Evolutionary conservation across 2,329 filamentous ascomycete species (phyloP).

Genomic region (Leptographium flavum): DNA sequence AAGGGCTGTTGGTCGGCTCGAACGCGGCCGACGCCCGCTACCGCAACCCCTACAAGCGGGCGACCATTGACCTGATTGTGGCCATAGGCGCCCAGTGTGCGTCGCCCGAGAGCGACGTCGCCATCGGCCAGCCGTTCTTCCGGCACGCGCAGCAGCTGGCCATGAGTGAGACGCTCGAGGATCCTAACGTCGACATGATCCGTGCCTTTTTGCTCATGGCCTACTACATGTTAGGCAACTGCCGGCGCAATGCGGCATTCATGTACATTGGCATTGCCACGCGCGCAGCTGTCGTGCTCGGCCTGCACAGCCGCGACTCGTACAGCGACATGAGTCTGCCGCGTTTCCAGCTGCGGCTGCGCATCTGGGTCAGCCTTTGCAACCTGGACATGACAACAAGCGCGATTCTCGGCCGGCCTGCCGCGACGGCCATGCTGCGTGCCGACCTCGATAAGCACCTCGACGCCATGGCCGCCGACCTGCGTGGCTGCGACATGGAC

Average conservation of each 20-base stretch:
- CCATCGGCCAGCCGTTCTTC: conserved; percentile 1
- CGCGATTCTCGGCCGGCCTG: conserved; percentile 32
- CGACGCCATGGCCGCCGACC: neutral
- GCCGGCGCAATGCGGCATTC: conserved; percentile 43
- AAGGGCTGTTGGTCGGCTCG: conserved; percentile 2
- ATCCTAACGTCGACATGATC: conserved; percentile 38
- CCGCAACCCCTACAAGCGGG: conserved; percentile 6
- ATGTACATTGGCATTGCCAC: conserved; percentile 48
- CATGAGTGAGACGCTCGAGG: conserved; percentile 30
- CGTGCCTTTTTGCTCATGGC: conserved; percentile 39
- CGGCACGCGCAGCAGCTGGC: conserved; percentile 5
- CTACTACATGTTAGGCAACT: conserved; percentile 45
- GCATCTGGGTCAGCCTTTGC: conserved; percentile 31
- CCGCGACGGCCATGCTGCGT: conserved; percentile 17
- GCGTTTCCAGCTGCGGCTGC: conserved; percentile 15
- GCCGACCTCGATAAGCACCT: conserved; percentile 12
- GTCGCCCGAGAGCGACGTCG: neutral
- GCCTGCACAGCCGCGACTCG: conserved; percentile 27
- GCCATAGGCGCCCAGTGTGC: conserved; percentile 11
- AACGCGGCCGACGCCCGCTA: conserved; percentile 1
- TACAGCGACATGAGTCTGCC: conserved; percentile 3
- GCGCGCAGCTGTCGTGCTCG: conserved; percentile 40
- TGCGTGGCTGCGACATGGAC: neutral
- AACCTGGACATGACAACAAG: conserved; percentile 31
- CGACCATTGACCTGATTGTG: conserved; percentile 7